phyloP scores from a whole-genome alignment of 805 yeast species.

The Tanozyma kutaoensis region DNA sequence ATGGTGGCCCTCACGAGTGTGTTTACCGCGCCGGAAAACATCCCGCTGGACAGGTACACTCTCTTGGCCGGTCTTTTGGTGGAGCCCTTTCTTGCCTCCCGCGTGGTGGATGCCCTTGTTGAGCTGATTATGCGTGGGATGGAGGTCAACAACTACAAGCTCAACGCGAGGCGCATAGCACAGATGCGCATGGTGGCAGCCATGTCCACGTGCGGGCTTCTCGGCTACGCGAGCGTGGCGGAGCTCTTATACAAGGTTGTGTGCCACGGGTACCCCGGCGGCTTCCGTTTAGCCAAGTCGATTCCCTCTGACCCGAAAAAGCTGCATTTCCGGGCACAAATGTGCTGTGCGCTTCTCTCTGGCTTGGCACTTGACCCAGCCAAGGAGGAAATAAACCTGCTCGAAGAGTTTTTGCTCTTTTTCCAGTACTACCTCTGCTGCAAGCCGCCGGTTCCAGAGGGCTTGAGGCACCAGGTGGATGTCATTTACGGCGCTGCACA shows the following conservation, averaged over 20 bases:
- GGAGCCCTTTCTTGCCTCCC: constrained; percentile 21
- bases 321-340: constrained; percentile 1
- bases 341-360: too few relatives aligned
- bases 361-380: too few relatives aligned
- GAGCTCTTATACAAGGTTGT: constrained; percentile 44
- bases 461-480: constrained; percentile 38
- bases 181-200: constrained; percentile 49
- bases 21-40: too few relatives aligned
- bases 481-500: constrained; percentile 20
- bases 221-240: constrained; percentile 32
- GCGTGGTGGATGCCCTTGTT: constrained; percentile 45
- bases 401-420: constrained; percentile 32
- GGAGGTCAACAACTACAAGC: constrained; percentile 47
- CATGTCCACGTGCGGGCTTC: constrained; percentile 33
- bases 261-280: constrained; percentile 51
- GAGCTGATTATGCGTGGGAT: constrained; percentile 57
- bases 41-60: constrained; percentile 43
- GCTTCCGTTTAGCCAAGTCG: constrained; percentile 38
- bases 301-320: constrained; percentile 2
- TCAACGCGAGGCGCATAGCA: constrained; percentile 48
- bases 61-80: constrained; percentile 34
- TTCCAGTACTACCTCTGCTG: constrained; percentile 62
- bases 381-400: background rate
- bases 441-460: constrained; percentile 56
- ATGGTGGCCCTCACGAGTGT: too few relatives aligned